These are phyloP conservation scores for Colletotrichum trifolii DNA, from an alignment of 2,329 filamentous ascomycete genomes.

Conservation along the genomic window DNA sequence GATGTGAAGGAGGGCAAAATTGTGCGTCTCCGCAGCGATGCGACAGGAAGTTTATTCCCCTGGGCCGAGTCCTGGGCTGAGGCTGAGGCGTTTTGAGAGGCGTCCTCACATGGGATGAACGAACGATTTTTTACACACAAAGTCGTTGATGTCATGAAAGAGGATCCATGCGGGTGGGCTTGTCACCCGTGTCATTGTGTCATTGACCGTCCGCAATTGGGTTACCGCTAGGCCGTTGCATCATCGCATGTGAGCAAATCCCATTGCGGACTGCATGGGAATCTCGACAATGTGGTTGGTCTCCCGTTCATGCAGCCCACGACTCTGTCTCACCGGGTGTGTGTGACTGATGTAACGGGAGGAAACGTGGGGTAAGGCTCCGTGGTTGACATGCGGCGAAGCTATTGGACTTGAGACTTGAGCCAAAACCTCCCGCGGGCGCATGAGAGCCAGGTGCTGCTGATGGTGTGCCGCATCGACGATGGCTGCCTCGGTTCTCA, in stretches of 20 bases:
- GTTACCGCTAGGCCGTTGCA: neutral
- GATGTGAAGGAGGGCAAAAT: neutral
- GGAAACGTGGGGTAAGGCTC: no score
- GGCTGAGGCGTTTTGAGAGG: constrained; percentile 7
- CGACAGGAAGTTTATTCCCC: neutral
- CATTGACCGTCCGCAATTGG: constrained; percentile 18
- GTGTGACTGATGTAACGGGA: no score
- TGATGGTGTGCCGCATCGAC: no score
- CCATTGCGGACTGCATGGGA: constrained; percentile 3
- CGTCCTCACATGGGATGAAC: constrained; percentile 17
- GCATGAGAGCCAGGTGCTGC: no score
- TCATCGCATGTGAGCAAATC: constrained; percentile 10
- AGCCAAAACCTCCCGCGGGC: no score
- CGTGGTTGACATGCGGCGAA: no score
- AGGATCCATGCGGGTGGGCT: constrained; percentile 14
- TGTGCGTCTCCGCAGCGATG: neutral
- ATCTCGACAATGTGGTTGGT: constrained; percentile 2
- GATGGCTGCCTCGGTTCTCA: no score
- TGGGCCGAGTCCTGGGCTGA: neutral
- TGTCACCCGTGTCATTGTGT: constrained; percentile 6
- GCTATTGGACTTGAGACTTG: no score
- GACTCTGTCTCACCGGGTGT: neutral
- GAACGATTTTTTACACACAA: neutral
- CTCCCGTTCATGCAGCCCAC: neutral
- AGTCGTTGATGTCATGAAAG: constrained; percentile 24